phyloP scores from a whole-genome alignment of 805 yeast species.

The Nakazawaea wyomingensis region DNA sequence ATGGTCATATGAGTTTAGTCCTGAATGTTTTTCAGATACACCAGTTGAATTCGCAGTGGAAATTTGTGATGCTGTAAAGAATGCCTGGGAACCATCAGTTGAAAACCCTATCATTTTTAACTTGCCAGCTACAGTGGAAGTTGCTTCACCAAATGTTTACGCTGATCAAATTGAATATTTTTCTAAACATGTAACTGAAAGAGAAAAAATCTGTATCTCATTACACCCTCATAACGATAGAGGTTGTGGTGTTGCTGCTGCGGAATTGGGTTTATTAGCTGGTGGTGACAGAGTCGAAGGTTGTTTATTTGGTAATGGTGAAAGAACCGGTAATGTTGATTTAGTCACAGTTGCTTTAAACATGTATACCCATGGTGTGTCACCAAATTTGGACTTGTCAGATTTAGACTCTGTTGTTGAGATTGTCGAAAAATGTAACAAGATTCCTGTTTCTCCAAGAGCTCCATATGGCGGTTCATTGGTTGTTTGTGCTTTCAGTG shows the following conservation, averaged over 20 bases:
- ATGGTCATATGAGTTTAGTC: slow-evolving; percentile 74
- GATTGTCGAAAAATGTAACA: slow-evolving; percentile 70
- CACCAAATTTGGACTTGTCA: slow-evolving; percentile 68
- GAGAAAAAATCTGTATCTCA: slow-evolving; percentile 67
- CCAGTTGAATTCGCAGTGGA: slow-evolving; percentile 69
- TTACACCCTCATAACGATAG: slow-evolving; percentile 77
- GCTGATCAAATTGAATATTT: slow-evolving; percentile 81
- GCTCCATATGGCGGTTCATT: slow-evolving; percentile 80
- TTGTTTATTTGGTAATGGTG: slow-evolving; percentile 79
- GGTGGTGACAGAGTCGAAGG: slow-evolving; percentile 87
- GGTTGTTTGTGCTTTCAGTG: slow-evolving; percentile 75
- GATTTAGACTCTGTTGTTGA: slow-evolving; percentile 63
- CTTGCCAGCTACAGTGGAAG: slow-evolving; percentile 79
- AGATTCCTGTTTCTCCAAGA: slow-evolving; percentile 67
- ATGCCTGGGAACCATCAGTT: slow-evolving; percentile 73
- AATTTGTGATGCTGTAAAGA: slow-evolving; percentile 75
- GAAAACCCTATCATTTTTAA: slow-evolving; percentile 73
- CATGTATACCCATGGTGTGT: slow-evolving; percentile 72
- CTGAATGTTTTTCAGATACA: slow-evolving; percentile 74
- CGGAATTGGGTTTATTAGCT: slow-evolving; percentile 72
- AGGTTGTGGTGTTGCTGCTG: slow-evolving; percentile 82
- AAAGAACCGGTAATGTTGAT: slow-evolving; percentile 82
- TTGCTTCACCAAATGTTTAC: slow-evolving; percentile 67
- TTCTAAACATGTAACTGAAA: slow-evolving; percentile 58
- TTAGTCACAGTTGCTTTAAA: slow-evolving; percentile 69